These are phyloP conservation scores for Neoascochyta sp. DNA, from an alignment of 2,329 filamentous ascomycete genomes.

Conservation along the genomic window DNA sequence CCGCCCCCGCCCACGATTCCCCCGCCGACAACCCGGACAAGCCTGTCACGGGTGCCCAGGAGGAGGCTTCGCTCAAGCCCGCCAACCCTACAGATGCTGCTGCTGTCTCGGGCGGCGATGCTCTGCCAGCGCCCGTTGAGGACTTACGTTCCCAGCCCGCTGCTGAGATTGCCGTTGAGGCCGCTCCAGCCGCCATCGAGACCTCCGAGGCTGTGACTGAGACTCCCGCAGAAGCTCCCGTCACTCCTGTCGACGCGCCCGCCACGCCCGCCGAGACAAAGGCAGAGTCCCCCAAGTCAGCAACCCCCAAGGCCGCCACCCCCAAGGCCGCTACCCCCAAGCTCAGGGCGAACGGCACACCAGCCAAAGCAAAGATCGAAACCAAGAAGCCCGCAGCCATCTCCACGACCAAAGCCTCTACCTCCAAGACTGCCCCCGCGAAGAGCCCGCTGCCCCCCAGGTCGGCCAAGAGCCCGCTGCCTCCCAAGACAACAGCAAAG, in stretches of 20 bases:
- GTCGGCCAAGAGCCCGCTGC: slow-evolving; percentile 29
- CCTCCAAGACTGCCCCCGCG: slow-evolving; percentile 20
- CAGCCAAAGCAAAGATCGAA: slow-evolving; percentile 22
- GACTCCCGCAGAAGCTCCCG: no score
- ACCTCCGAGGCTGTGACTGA: no score
- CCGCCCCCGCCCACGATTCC: slow-evolving; percentile 6
- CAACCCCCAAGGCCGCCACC: no score
- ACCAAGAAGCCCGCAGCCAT: slow-evolving; percentile 33
- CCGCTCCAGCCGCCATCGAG: slow-evolving; percentile 4
- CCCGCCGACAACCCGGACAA: slow-evolving; percentile 46
- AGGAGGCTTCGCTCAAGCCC: slow-evolving; percentile 41
- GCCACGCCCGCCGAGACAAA: slow-evolving; percentile 2
- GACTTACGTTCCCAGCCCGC: slow-evolving; percentile 7
- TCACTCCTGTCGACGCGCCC: no score
- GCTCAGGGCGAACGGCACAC: slow-evolving; percentile 16
- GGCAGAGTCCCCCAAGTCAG: slow-evolving; percentile 12
- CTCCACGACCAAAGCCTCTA: slow-evolving; percentile 28
- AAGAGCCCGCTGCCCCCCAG: slow-evolving; percentile 34
- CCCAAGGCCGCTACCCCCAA: slow-evolving; percentile 11
- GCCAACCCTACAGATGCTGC: slow-evolving; percentile 34
- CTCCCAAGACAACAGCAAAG: slow-evolving; percentile 18
- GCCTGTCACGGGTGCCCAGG: slow-evolving; percentile 41
- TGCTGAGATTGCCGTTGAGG: slow-evolving; percentile 7
- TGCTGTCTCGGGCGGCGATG: slow-evolving; percentile 40
- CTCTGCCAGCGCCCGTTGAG: slow-evolving; percentile 34